Evolutionary conservation across 2,329 filamentous ascomycete species (phyloP).

Genomic region (Cercospora berteroae): DNA sequence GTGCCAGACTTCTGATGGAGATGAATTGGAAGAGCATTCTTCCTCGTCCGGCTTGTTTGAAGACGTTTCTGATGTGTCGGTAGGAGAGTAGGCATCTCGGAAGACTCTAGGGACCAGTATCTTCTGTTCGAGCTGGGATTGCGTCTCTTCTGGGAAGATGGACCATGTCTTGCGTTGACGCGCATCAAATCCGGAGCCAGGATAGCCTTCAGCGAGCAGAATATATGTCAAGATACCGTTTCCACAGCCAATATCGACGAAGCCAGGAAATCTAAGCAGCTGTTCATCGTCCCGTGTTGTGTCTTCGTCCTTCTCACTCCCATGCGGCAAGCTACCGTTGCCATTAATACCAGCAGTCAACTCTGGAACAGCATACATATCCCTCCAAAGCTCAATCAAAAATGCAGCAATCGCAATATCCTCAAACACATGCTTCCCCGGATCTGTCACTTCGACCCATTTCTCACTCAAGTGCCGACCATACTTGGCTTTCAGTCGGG

Average conservation of each 20-base stretch:
- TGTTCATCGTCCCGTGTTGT: conserved; percentile 17
- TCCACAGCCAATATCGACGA: conserved; percentile 93
- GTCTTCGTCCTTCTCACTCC: neutral
- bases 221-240: conserved; percentile 89
- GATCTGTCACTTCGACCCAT: conserved; percentile 87
- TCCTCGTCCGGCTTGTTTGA: too few relatives aligned
- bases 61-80: too few relatives aligned
- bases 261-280: conserved; percentile 68
- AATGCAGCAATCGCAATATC: conserved; percentile 89
- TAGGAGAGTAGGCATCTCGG: conserved; percentile 4
- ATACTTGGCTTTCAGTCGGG: conserved; percentile 74
- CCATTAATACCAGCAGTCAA: neutral
- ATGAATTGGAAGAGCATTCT: neutral
- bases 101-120: conserved; percentile 60
- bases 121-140: conserved; percentile 55
- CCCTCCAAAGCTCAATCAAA: conserved; percentile 83
- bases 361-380: conserved; percentile 63
- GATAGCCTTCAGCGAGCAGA: conserved; percentile 74
- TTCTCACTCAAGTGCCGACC: conserved; percentile 65
- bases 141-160: conserved; percentile 59
- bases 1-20: conserved; percentile 35
- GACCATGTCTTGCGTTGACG: conserved; percentile 81
- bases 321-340: too few relatives aligned
- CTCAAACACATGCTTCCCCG: conserved; percentile 91
- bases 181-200: conserved; percentile 89